Conservation (phyloP, 2,329 filamentous ascomycete genomes). For the Ascochyta viciae-villosae region DNA sequence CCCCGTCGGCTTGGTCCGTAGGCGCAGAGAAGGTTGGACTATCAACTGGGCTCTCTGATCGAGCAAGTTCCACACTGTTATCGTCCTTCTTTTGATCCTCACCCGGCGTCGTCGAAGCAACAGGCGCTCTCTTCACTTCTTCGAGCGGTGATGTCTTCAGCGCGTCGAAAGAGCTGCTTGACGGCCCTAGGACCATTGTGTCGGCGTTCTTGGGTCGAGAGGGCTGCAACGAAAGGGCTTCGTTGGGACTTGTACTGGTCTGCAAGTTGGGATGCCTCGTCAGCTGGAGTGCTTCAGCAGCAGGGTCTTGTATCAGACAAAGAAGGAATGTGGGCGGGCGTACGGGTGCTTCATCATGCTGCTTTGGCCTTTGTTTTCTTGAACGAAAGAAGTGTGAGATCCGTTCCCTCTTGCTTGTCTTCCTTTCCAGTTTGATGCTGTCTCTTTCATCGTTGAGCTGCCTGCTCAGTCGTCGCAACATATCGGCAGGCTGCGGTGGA, state of each 20-base stretch:
- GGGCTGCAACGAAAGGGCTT: constrained; percentile 3
- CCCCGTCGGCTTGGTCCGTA: constrained; percentile 17
- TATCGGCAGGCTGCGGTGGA: constrained; percentile 27
- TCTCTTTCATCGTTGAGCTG: constrained; percentile 28
- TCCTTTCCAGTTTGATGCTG: constrained; percentile 30
- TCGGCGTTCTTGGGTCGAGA: not conserved
- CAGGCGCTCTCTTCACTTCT: not conserved
- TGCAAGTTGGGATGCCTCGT: constrained; percentile 24
- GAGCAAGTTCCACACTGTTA: not conserved
- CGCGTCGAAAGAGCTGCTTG: not conserved
- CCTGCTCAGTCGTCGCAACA: constrained; percentile 39
- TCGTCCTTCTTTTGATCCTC: not conserved
- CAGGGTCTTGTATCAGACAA: not conserved
- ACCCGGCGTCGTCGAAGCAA: not conserved
- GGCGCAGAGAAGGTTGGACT: not conserved
- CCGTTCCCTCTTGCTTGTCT: constrained; percentile 41
- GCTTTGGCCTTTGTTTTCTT: constrained; percentile 34
- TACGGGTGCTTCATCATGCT: constrained; percentile 28
- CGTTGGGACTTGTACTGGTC: constrained; percentile 19
- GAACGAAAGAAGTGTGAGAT: constrained; percentile 41
- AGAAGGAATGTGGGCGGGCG: constrained; percentile 11
- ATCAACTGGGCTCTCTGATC: not conserved
- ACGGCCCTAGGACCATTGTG: not conserved
- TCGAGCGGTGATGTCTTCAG: constrained; percentile 3
- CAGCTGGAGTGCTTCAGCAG: constrained; percentile 22